Percentiles rank a stretch among this genome's conserved stretches.
Evolutionary conservation across 1,284 basidiomycete species (phyloP).

Genomic region (Ceratobasidium theobromae): DNA sequence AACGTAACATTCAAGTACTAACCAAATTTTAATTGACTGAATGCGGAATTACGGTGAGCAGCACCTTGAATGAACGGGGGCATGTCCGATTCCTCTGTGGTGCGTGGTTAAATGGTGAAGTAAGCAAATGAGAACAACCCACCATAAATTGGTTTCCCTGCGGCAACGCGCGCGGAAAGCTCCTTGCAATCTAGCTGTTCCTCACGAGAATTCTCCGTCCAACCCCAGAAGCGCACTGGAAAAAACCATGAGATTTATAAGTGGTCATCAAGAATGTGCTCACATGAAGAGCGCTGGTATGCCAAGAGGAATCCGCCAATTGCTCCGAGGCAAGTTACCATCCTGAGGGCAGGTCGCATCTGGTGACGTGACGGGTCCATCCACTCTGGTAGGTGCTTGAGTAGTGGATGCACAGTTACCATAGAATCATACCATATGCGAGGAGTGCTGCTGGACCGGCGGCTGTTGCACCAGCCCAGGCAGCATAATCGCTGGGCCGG

Average conservation of each 20-base stretch:
- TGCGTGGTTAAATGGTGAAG: background rate
- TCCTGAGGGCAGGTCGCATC: slow-evolving; percentile 47
- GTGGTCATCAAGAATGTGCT: slow-evolving; percentile 43
- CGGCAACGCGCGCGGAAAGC: slow-evolving; percentile 65
- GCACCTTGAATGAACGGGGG: slow-evolving; percentile 86
- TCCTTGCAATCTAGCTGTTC: slow-evolving; percentile 74
- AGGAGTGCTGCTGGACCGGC: slow-evolving; percentile 77
- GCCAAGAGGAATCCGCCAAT: slow-evolving; percentile 90
- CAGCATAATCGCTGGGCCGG: slow-evolving; percentile 82
- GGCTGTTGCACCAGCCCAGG: slow-evolving; percentile 80
- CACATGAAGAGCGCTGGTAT: slow-evolving; percentile 87
- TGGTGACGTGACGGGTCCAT: slow-evolving; percentile 27
- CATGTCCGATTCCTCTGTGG: slow-evolving; percentile 53
- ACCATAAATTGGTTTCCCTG: slow-evolving; percentile 84
- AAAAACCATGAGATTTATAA: background rate
- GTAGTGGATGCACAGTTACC: background rate
- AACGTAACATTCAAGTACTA: slow-evolving; percentile 45
- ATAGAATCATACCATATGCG: slow-evolving; percentile 62
- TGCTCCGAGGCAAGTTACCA: slow-evolving; percentile 64
- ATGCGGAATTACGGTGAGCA: slow-evolving; percentile 89
- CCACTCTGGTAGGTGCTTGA: slow-evolving; percentile 21
- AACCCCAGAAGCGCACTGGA: slow-evolving; percentile 94
- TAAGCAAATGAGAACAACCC: slow-evolving; percentile 46
- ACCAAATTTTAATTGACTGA: slow-evolving; percentile 90
- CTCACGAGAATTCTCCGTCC: slow-evolving; percentile 88